Base-by-base conservation (phyloP, 2,329 filamentous ascomycete species). In the Phialocephala sp. region DNA sequence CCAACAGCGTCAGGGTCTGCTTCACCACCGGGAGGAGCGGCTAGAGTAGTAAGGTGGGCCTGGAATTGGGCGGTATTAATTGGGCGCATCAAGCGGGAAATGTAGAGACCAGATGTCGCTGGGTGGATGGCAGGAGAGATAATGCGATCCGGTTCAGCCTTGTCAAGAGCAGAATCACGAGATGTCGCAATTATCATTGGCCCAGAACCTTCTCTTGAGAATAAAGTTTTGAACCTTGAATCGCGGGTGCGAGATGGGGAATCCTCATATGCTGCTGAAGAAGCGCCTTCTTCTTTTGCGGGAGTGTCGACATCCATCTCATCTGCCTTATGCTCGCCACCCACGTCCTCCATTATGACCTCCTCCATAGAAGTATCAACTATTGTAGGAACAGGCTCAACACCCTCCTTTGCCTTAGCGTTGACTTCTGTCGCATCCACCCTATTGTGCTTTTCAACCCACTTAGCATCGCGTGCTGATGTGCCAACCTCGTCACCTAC, bases 21-120 rank as follows among this genome's bases (percentile, higher is more conserved):
- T 2, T 83, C 77, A 22, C 80, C 77, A 32, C 80, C 80, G 0
- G 85, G 81, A 0, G 88, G 82, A 2, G 88, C 83, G 1, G 92
- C 92, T 47, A 97, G 84, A 8, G 85, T 80, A 52, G 86, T 76
- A 4, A 98, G 83, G 74, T 97, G 88, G 1, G 85, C 83, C 72
- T 86, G 87, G 0, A 98, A 85, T 20, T 83, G 82, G 32, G 82
- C 80, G 0, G 88, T 85, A 66, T 92, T 90, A 24, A 98, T 82
- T 11, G 95, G 94, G 56, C 94, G 89, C 87, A 96, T 94, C 62
- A 98, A 87, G 73, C 97, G 90, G 77, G 90, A 89, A 72, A 98
- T 95, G 79, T 97, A 98, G 56, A 98, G 81, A 18, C 92, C 90
- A 37, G 87, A 80, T 2, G 93, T 94, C 5, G 90, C 88, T 24